Evolutionary conservation across 352 stramenopile species (phyloP).

Genomic region (Phytophthora syringae): DNA sequence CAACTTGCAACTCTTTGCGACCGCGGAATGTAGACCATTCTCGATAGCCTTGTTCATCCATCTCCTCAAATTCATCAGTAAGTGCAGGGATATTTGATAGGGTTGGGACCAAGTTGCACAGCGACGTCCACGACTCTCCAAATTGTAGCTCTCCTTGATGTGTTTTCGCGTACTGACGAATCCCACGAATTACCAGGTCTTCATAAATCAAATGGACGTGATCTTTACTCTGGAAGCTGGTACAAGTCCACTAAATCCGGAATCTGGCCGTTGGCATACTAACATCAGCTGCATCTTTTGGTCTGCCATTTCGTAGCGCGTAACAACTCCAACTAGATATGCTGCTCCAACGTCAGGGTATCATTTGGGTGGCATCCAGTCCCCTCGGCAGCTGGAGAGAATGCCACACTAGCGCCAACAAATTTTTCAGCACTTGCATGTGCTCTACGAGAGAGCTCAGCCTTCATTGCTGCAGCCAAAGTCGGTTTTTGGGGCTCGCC

Average conservation of each 20-base stretch:
- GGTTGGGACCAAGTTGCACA: slow-evolving; percentile 8
- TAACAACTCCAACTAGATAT: slow-evolving; percentile 1
- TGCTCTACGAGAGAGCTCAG: not conserved
- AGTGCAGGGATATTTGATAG: slow-evolving; percentile 1
- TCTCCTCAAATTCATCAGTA: slow-evolving; percentile 12
- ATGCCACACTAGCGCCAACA: not conserved
- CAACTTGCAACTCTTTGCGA: slow-evolving; percentile 8
- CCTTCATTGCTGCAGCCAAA: not conserved
- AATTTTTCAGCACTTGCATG: not conserved
- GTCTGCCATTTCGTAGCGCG: not conserved
- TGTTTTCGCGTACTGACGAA: no score
- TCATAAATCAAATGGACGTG: slow-evolving; percentile 1
- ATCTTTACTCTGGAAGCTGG: not conserved
- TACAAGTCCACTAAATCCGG: not conserved
- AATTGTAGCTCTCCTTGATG: slow-evolving; percentile 11
- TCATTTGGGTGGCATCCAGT: not conserved
- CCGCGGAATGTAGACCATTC: slow-evolving; percentile 16
- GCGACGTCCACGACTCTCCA: slow-evolving; percentile 2
- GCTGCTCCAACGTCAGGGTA: not conserved
- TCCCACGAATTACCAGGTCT: not conserved
- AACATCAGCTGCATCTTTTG: not conserved
- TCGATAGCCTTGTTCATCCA: not conserved
- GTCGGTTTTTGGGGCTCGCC: no score
- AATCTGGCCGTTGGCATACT: not conserved
- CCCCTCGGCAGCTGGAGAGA: not conserved